Conservation (phyloP, 1,284 basidiomycete species). For the Puccinia novopanici region DNA sequence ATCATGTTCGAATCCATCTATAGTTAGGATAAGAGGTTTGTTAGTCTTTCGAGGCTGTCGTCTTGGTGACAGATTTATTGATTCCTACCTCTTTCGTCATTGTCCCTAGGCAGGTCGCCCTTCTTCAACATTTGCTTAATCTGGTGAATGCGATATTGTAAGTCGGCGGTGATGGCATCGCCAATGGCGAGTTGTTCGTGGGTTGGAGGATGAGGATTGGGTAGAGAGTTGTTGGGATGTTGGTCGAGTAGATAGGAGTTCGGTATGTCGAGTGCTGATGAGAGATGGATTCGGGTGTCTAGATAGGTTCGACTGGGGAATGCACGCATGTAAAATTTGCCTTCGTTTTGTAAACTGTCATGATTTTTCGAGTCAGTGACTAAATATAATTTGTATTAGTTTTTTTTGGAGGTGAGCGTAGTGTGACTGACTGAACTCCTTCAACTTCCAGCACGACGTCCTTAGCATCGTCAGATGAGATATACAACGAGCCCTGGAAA, state of each 20-base stretch:
- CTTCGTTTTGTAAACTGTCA: constrained; percentile 20
- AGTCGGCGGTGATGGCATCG: constrained; percentile 16
- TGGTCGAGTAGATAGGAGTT: not conserved
- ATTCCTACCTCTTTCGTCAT: constrained; percentile 17
- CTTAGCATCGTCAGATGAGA: constrained; percentile 18
- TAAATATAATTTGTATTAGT: too few species aligned
- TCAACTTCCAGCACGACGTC: constrained; percentile 22
- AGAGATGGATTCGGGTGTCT: constrained; percentile 36
- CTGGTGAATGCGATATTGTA: not conserved
- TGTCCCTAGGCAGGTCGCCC: constrained; percentile 22
- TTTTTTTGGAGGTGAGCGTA: too few species aligned
- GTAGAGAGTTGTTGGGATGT: constrained; percentile 7
- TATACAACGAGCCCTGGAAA: constrained; percentile 30
- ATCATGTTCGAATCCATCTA: constrained; percentile 32
- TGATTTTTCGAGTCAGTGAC: not conserved
- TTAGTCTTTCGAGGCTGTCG: too few species aligned
- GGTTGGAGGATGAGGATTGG: constrained; percentile 4
- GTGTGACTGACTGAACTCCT: constrained; percentile 32
- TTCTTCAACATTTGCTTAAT: constrained; percentile 32
- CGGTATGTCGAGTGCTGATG: constrained; percentile 16
- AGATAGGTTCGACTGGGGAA: constrained; percentile 16
- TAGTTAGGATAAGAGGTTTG: not conserved
- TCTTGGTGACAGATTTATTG: not conserved
- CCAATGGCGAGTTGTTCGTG: not conserved
- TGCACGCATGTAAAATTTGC: constrained; percentile 25